Percentiles rank a stretch among this genome's conserved stretches.
phyloP scores from a whole-genome alignment of 2,329 filamentous ascomycete species.

The Beauveria caledonica region DNA sequence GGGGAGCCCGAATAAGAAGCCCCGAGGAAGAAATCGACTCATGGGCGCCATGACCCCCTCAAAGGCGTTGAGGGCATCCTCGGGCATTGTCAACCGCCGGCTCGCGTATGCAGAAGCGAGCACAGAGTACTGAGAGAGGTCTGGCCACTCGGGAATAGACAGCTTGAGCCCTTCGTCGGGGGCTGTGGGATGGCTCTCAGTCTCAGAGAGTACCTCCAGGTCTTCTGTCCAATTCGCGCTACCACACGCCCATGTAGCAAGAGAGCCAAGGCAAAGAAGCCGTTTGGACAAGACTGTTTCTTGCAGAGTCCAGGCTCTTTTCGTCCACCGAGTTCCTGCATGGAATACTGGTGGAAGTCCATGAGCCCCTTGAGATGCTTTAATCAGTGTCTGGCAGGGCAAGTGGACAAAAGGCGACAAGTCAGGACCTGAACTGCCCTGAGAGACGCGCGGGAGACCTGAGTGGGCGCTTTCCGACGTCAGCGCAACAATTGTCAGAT shows the following conservation, averaged over 20 bases:
- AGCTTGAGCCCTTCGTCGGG: background rate
- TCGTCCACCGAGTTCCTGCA: background rate
- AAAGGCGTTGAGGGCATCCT: conserved; percentile 10
- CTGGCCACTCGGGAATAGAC: conserved; percentile 3
- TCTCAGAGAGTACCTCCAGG: conserved; percentile 1
- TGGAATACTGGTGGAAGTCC: background rate
- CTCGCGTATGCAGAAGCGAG: conserved; percentile 6
- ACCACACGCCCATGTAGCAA: conserved; percentile 10
- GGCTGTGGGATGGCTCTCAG: background rate
- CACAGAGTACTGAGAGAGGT: background rate
- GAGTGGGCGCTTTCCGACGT: background rate
- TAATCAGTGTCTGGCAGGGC: background rate
- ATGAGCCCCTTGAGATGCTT: background rate
- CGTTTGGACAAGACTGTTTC: conserved; percentile 10
- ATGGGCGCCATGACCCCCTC: conserved; percentile 9
- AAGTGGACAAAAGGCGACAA: background rate
- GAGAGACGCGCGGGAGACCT: background rate
- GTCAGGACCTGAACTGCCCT: background rate
- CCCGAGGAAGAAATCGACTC: background rate
- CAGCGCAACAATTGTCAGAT: conserved; percentile 6
- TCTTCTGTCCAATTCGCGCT: conserved; percentile 10
- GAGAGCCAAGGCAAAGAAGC: background rate
- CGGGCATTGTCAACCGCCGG: conserved; percentile 3
- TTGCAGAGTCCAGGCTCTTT: conserved; percentile 11
- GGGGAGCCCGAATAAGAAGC: conserved; percentile 3